Conservation (phyloP, 2,329 filamentous ascomycete species). For the Teratosphaeria pseudoeucalypti region DNA sequence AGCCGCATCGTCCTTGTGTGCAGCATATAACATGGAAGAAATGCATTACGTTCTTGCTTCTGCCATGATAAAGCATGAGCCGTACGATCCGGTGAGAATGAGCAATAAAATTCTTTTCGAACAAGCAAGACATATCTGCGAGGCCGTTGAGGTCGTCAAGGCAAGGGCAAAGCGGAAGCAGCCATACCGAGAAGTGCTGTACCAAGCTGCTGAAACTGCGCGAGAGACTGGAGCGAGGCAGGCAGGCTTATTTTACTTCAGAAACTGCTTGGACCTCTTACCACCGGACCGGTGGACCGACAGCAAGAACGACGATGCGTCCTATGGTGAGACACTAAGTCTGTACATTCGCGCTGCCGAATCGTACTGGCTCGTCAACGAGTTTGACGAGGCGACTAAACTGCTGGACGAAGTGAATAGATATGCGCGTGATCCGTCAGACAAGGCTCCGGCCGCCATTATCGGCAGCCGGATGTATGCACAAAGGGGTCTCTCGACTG, state of each 20-base stretch:
- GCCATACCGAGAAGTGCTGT: slow-evolving; percentile 62
- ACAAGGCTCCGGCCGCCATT: slow-evolving; percentile 77
- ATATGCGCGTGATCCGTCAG: slow-evolving; percentile 59
- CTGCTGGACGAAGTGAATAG: slow-evolving; percentile 61
- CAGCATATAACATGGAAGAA: slow-evolving; percentile 53
- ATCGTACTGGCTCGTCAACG: slow-evolving; percentile 68
- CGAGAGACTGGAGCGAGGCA: slow-evolving; percentile 72
- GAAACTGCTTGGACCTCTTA: slow-evolving; percentile 64
- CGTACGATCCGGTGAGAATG: slow-evolving; percentile 46
- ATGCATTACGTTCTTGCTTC: slow-evolving; percentile 91
- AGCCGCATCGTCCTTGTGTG: slow-evolving; percentile 60
- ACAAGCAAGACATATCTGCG: slow-evolving; percentile 71
- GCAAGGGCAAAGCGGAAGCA: slow-evolving; percentile 39
- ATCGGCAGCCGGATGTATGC: slow-evolving; percentile 70
- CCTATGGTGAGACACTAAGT: slow-evolving; percentile 76
- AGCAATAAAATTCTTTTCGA: slow-evolving; percentile 49
- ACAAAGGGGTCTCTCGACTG: slow-evolving; percentile 59
- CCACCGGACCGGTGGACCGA: slow-evolving; percentile 71
- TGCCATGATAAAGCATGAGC: slow-evolving; percentile 62
- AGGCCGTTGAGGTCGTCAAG: slow-evolving; percentile 66
- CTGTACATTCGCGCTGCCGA: slow-evolving; percentile 72
- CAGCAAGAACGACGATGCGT: slow-evolving; percentile 50
- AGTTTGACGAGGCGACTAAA: slow-evolving; percentile 55
- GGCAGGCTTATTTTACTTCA: slow-evolving; percentile 74
- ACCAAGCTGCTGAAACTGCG: slow-evolving; percentile 66